Conservation (phyloP, 345 rosid genomes). For the Eucalyptus paniculata region DNA sequence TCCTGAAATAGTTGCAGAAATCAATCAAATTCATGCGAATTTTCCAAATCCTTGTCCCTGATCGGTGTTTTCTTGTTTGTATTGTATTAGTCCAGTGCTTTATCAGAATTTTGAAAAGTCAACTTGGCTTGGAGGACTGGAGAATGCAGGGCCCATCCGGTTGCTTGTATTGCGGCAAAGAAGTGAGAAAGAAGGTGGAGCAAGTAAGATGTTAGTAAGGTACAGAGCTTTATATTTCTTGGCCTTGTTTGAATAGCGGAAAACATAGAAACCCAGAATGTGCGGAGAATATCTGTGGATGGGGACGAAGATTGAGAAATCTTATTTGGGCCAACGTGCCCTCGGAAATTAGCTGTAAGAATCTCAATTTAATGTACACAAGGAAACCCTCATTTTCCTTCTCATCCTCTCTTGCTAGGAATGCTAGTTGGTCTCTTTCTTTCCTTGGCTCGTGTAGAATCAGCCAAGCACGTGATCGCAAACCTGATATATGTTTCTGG, state of each 20-base stretch:
- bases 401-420: background rate
- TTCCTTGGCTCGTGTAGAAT: background rate
- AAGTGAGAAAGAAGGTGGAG: background rate
- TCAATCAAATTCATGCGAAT: constrained; percentile 22
- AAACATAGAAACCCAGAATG: background rate
- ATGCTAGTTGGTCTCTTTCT: background rate
- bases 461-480: background rate
- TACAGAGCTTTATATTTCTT: background rate
- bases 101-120: background rate
- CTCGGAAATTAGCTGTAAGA: background rate
- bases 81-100: background rate
- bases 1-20: constrained; percentile 20
- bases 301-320: background rate
- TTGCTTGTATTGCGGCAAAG: background rate
- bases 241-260: background rate
- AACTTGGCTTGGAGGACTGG: background rate
- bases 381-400: background rate
- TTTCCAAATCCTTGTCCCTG: constrained; percentile 48
- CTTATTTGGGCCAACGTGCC: background rate
- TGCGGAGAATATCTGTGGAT: background rate
- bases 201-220: background rate
- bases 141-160: background rate
- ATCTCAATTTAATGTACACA: background rate
- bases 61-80: background rate
- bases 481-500: background rate